phyloP scores from a whole-genome alignment of 345 rosid species.

The Adansonia digitata region DNA sequence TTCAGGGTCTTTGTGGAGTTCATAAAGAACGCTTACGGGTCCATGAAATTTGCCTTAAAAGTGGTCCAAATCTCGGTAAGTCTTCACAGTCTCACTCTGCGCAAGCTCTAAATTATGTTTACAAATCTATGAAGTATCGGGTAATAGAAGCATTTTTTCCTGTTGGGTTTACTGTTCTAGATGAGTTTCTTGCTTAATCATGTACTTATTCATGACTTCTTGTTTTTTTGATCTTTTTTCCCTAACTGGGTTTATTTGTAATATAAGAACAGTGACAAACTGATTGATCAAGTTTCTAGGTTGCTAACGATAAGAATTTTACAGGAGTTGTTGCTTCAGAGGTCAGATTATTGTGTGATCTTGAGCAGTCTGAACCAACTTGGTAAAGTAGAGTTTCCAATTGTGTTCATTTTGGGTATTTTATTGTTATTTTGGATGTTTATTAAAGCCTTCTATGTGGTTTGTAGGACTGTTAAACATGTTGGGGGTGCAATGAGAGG shows the following conservation, averaged over 20 bases:
- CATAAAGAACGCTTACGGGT: constrained; percentile 76
- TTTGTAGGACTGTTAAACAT: constrained; percentile 78
- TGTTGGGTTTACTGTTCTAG: neutral
- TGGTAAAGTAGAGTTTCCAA: constrained; percentile 41
- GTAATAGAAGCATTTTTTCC: neutral
- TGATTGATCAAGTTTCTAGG: neutral
- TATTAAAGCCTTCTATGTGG: neutral
- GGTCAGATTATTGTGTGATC: constrained; percentile 82
- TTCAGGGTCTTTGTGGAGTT: constrained; percentile 97
- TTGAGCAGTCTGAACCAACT: constrained; percentile 76
- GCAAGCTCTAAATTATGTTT: neutral
- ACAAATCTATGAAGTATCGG: neutral
- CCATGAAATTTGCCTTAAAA: constrained; percentile 85
- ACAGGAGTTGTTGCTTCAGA: constrained; percentile 70
- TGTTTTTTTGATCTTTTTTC: neutral
- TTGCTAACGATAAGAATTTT: constrained; percentile 5
- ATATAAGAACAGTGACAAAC: neutral
- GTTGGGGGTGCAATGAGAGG: constrained; percentile 91
- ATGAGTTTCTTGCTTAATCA: neutral
- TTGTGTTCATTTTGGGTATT: neutral
- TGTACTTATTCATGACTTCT: neutral
- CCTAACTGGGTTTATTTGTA: neutral
- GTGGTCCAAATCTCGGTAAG: constrained; percentile 70
- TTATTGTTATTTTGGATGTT: neutral
- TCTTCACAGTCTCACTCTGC: neutral